Evolutionary conservation across 495 filamentous ascomycete genomes (phyloP).

Genomic region (Sphaerosporella brunnea): DNA sequence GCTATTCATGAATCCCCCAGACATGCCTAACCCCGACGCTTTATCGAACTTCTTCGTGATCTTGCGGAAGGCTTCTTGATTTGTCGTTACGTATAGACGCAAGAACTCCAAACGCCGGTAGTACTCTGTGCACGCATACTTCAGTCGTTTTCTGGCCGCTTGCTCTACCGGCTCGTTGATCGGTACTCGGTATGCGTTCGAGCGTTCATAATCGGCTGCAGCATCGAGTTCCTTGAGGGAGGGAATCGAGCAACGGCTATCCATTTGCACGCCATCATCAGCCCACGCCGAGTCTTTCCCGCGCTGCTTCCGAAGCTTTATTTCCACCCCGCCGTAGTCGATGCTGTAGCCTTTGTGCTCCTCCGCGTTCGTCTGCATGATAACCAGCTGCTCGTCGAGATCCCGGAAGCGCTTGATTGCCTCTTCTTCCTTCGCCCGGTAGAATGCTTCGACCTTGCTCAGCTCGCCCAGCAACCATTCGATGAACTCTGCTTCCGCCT

Average conservation of each 20-base stretch:
- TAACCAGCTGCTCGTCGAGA: conserved; percentile 47
- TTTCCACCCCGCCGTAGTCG: no score
- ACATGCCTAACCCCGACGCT: conserved; percentile 53
- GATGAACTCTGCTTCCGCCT: conserved; percentile 40
- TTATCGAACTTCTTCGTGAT: conserved; percentile 99
- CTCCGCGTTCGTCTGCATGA: conserved; percentile 43
- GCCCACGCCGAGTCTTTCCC: no score
- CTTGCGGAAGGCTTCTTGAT: conserved; percentile 83
- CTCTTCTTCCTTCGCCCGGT: conserved; percentile 46
- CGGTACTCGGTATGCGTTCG: conserved; percentile 9
- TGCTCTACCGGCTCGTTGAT: conserved; percentile 20
- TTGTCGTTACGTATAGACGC: conserved; percentile 77
- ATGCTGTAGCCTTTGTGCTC: no score
- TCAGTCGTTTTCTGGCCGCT: conserved; percentile 69
- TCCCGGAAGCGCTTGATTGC: conserved; percentile 39
- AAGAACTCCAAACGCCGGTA: conserved; percentile 80
- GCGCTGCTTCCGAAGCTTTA: no score
- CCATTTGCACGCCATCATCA: no score
- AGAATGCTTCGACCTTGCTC: conserved; percentile 52
- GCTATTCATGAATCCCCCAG: conserved; percentile 71
- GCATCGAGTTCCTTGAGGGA: no score
- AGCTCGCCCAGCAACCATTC: conserved; percentile 45
- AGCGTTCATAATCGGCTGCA: conserved; percentile 16
- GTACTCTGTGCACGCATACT: conserved; percentile 74
- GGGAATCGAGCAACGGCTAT: no score